Evolutionary conservation across 345 rosid genomes (phyloP).

Genomic region (Hirschfeldia incana): DNA sequence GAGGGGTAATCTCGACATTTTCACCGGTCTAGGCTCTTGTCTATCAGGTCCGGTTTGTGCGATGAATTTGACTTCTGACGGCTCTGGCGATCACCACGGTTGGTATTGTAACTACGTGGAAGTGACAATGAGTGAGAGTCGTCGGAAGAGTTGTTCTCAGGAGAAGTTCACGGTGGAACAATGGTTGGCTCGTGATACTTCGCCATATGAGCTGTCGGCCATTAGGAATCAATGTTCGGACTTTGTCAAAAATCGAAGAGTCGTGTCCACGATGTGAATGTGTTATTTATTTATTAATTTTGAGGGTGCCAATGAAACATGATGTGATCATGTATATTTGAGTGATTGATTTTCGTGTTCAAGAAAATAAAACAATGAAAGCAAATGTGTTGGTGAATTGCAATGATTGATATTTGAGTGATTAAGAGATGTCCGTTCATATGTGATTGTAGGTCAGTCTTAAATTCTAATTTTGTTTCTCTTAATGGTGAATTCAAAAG

Average conservation of each 20-base stretch:
- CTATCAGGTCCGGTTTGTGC: constrained; percentile 59
- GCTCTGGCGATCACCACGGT: constrained; percentile 71
- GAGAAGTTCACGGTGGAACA: constrained; percentile 75
- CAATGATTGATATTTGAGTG: neutral
- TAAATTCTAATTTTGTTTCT: neutral
- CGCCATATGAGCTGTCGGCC: constrained; percentile 67
- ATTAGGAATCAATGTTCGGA: constrained; percentile 53
- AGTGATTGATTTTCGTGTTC: neutral
- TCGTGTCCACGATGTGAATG: constrained; percentile 14
- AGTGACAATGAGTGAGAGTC: constrained; percentile 60
- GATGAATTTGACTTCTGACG: constrained; percentile 74
- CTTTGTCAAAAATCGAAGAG: constrained; percentile 17
- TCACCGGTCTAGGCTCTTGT: constrained; percentile 74
- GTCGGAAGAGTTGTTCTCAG: constrained; percentile 52
- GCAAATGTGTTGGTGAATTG: neutral
- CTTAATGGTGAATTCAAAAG: neutral
- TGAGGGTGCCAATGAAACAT: constrained; percentile 6
- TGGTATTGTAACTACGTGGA: constrained; percentile 94
- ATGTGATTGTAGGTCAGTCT: neutral
- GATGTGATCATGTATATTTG: neutral
- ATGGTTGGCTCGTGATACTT: constrained; percentile 73
- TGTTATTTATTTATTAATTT: neutral
- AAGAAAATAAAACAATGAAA: neutral
- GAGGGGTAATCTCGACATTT: constrained; percentile 86
- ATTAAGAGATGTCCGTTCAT: neutral